Conservation (phyloP, 78 protist species). For the Speleostelium caveatum region DNA sequence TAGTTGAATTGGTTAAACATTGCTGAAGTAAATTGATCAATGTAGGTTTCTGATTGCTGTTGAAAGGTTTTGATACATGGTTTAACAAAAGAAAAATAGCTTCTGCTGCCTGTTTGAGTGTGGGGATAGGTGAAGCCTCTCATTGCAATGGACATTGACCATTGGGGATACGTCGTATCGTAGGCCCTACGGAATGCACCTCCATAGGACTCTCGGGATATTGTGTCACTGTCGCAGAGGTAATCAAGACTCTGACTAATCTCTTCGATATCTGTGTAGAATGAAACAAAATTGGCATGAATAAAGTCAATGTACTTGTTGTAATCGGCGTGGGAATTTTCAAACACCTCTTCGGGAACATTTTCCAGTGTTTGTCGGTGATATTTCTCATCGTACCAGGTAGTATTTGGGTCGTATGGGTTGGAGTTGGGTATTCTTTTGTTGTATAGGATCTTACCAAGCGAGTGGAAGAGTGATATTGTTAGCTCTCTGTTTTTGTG, state of each 20-base stretch:
- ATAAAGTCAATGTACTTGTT: slow-evolving; percentile 1
- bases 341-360: slow-evolving; percentile 36
- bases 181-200: neutral
- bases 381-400: slow-evolving; percentile 48
- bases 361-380: slow-evolving; percentile 27
- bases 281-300: slow-evolving; percentile 44
- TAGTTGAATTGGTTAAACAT: slow-evolving; percentile 7
- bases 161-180: slow-evolving; percentile 14
- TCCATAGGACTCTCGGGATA: neutral
- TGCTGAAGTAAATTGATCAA: neutral
- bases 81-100: slow-evolving; percentile 31
- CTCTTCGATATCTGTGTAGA: slow-evolving; percentile 48
- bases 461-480: slow-evolving; percentile 31
- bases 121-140: slow-evolving; percentile 55
- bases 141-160: slow-evolving; percentile 29
- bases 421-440: slow-evolving; percentile 7
- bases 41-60: neutral
- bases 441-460: slow-evolving; percentile 62
- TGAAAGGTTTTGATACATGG: neutral
- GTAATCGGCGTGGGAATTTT: slow-evolving; percentile 36
- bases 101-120: neutral
- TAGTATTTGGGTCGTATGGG: neutral
- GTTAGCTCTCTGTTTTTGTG: slow-evolving; percentile 7
- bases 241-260: slow-evolving; percentile 11
- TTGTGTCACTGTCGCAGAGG: slow-evolving; percentile 32